Evolutionary conservation across 345 rosid species (phyloP).

Genomic region (Brassica carinata): DNA sequence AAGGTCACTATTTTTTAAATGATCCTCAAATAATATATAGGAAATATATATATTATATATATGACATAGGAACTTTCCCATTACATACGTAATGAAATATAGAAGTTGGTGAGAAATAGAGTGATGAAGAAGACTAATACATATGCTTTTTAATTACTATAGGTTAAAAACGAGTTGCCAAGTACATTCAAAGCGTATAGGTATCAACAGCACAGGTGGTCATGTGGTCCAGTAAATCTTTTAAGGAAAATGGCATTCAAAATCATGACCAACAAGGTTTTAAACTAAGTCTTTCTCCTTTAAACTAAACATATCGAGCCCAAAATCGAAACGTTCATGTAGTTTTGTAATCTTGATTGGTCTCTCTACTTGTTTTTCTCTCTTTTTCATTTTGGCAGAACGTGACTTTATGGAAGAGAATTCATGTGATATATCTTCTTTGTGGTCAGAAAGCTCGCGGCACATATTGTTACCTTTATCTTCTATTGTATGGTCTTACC

Average conservation of each 20-base stretch:
- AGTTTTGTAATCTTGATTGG: background rate
- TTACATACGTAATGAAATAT: too few relatives aligned
- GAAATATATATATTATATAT: too few relatives aligned
- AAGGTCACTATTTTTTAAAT: too few relatives aligned
- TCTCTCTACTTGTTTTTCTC: background rate
- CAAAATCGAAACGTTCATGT: background rate
- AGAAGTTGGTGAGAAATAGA: too few relatives aligned
- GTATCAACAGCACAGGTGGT: slow-evolving; percentile 94
- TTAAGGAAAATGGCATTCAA: slow-evolving; percentile 87
- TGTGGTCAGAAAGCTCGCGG: slow-evolving; percentile 76
- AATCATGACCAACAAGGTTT: slow-evolving; percentile 73
- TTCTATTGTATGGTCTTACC: slow-evolving; percentile 89
- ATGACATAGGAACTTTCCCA: too few relatives aligned
- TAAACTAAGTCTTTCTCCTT: too few relatives aligned
- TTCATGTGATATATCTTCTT: slow-evolving; percentile 92
- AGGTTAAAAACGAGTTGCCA: slow-evolving; percentile 97
- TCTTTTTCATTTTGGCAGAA: slow-evolving; percentile 50
- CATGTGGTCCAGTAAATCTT: slow-evolving; percentile 97
- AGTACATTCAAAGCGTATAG: slow-evolving; percentile 93
- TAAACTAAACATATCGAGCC: background rate
- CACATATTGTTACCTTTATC: slow-evolving; percentile 76
- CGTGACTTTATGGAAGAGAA: slow-evolving; percentile 83
- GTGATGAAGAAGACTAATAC: background rate
- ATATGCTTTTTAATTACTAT: background rate
- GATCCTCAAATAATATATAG: too few relatives aligned